These are phyloP conservation scores for Rhynchospora tenuis DNA, from an alignment of 176 grass and related monocot genomes.

Conservation along the genomic window DNA sequence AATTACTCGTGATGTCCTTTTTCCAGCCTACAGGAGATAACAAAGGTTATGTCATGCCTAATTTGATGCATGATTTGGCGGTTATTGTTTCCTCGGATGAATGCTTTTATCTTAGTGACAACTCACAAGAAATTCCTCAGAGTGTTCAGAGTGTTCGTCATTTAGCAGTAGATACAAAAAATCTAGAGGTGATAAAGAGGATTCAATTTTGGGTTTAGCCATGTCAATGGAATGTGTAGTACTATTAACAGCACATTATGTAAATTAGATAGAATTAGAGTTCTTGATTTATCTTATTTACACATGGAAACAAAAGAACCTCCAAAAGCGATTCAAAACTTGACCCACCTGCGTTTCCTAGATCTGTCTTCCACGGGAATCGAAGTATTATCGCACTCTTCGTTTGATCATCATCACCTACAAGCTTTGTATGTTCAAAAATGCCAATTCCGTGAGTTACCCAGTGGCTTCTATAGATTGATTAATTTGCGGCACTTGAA, in stretches of 20 bases:
- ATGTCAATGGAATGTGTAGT: background rate
- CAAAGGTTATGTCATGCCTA: constrained; percentile 37
- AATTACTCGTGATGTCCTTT: constrained; percentile 41
- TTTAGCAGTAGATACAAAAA: constrained; percentile 31
- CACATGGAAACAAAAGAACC: constrained; percentile 23
- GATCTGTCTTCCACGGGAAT: constrained; percentile 35
- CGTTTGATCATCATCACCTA: constrained; percentile 40
- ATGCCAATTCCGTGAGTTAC: background rate
- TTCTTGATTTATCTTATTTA: constrained; percentile 32
- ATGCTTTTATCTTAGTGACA: constrained; percentile 30
- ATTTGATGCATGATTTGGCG: constrained; percentile 47
- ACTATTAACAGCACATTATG: constrained; percentile 27
- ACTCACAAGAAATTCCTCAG: constrained; percentile 15
- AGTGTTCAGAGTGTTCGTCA: constrained; percentile 34
- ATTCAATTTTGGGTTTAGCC: constrained; percentile 19
- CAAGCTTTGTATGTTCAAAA: constrained; percentile 36
- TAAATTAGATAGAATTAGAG: constrained; percentile 30
- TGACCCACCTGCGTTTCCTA: constrained; percentile 44
- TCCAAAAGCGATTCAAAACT: constrained; percentile 17
- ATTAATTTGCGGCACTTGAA: constrained; percentile 16
- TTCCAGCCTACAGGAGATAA: constrained; percentile 25
- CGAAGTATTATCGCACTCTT: constrained; percentile 23
- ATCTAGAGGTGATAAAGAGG: constrained; percentile 8
- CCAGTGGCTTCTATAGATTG: constrained; percentile 12
- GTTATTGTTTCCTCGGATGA: constrained; percentile 31